phyloP scores from a whole-genome alignment of 164 flowering plant genomes.

The Houttuynia cordata region DNA sequence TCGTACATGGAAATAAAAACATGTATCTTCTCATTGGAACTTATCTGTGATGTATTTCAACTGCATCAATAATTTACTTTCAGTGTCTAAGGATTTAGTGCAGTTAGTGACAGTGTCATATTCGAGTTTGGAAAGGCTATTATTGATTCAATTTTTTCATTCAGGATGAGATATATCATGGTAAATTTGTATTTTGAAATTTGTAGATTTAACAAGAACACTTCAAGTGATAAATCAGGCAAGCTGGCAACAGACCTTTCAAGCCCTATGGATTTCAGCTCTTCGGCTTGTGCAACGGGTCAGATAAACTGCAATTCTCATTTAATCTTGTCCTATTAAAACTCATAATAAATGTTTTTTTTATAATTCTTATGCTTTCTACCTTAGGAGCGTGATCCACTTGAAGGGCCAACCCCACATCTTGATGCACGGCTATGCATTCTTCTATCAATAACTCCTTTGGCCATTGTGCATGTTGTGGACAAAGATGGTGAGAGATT shows the following conservation, averaged over 20 bases:
- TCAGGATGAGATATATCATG: no score
- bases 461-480: constrained; percentile 56
- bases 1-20: no score
- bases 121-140: no score
- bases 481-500: constrained; percentile 33
- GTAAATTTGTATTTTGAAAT: not conserved
- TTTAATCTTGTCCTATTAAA: not conserved
- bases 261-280: constrained; percentile 75
- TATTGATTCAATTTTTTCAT: no score
- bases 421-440: constrained; percentile 79
- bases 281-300: constrained; percentile 91
- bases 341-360: constrained; percentile 2
- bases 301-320: constrained; percentile 12
- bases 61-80: not conserved
- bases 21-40: not conserved
- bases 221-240: constrained; percentile 63
- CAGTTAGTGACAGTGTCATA: no score
- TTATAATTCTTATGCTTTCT: constrained; percentile 8
- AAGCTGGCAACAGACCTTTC: constrained; percentile 88
- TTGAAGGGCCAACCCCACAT: constrained; percentile 90
- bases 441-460: constrained; percentile 61
- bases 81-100: not conserved
- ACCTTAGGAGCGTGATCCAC: constrained; percentile 77
- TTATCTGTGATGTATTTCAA: not conserved
- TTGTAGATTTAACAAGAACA: constrained; percentile 43